These are phyloP conservation scores for Acanthamoeba sp. DNA, from an alignment of 208 protist genomes.

Conservation along the genomic window DNA sequence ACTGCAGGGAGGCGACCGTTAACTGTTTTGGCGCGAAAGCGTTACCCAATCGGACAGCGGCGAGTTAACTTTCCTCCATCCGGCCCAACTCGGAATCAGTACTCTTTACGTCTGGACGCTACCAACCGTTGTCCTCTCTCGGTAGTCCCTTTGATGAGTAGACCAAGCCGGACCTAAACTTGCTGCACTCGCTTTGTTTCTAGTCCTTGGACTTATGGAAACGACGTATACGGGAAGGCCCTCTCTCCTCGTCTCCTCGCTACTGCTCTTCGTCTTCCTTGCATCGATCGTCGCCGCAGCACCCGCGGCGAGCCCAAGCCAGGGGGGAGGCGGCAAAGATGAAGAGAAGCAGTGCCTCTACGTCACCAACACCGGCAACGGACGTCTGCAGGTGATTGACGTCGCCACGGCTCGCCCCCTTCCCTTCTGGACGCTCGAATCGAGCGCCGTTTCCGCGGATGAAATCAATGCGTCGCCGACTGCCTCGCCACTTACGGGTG, in stretches of 20 bases:
- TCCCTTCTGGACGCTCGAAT: conserved; percentile 37
- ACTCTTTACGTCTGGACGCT: neutral
- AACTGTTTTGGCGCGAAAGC: too few species aligned
- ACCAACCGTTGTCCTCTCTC: too few species aligned
- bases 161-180: neutral
- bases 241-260: neutral
- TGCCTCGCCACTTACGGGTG: neutral
- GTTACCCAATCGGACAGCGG: too few species aligned
- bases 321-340: neutral
- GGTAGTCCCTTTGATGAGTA: neutral
- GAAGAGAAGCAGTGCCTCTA: conserved; percentile 6
- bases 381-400: conserved; percentile 15
- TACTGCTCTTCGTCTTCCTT: neutral
- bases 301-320: neutral
- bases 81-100: neutral
- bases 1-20: too few species aligned
- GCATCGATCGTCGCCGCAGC: neutral
- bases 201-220: too few species aligned
- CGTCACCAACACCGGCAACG: conserved; percentile 46
- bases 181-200: too few species aligned
- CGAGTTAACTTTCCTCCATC: neutral
- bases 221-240: too few species aligned
- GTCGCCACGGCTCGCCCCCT: neutral
- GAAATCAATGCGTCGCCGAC: neutral
- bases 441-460: neutral